Base-by-base conservation (phyloP, 1,284 basidiomycete species). In the Sutorius eximius region DNA sequence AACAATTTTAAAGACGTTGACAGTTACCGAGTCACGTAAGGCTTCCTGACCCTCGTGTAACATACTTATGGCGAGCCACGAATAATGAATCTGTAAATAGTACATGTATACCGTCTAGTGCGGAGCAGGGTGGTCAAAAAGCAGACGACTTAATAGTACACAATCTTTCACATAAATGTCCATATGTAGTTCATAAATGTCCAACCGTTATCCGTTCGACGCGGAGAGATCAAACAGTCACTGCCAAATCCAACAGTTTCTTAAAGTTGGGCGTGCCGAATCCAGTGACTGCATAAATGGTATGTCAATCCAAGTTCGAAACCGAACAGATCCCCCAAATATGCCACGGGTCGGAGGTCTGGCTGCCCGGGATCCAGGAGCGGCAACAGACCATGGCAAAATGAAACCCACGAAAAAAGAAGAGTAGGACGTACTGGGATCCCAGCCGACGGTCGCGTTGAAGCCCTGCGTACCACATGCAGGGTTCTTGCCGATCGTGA, bases 401-500 rank as follows among this genome's bases (percentile, higher is more conserved):
- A 32, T 12, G 22, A 38, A 33, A 9, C 20, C 7, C 16, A 4
- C 4, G 13, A 27, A 43, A n/a, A 13, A 43, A 42, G 16, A 24
- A 15, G 5, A 11, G 30, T 3, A 13, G 0, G 5, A 56, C 65
- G 38, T 51, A 64, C 63, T 59, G 5, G 80, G 75, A 64, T 82
- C 80, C 79, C 80, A 82, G 7, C 79, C 81, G 15, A 38, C 33
- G 5, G 75, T 59, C 37, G 77, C 73, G 51, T 77, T 77, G 60
- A 82, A 81, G 5, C 81, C 81, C 7, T 65, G 51, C 2, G 82
- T 85, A 4, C 80, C 81, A 61, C 82, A 82, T n/a, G 81, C 83
- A 1, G 79, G 76, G 56, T 82, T 83, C 51, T 77, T 76, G 2
- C 83, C 84, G 3, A 54, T 44, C 1, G 75, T 82, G 52, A 85